phyloP scores from a whole-genome alignment of 805 yeast genomes.

The Metschnikowia kunwiensis region DNA sequence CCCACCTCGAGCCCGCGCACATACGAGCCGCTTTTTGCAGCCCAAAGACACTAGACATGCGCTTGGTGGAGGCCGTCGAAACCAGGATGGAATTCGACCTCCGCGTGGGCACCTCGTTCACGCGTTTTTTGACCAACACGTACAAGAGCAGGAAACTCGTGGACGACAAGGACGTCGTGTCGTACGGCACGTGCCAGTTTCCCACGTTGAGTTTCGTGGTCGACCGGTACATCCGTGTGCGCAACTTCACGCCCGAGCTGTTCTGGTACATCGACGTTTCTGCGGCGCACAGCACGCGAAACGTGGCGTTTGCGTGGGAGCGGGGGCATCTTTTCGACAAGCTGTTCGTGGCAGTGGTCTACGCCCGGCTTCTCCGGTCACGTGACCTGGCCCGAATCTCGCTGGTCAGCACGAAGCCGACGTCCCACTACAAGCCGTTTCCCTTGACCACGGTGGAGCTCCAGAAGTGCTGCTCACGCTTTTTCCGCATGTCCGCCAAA shows the following conservation, averaged over 20 bases:
- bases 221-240: constrained; percentile 77
- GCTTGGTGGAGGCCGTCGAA: constrained; percentile 77
- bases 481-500: constrained; percentile 76
- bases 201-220: constrained; percentile 97
- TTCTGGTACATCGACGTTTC: constrained; percentile 73
- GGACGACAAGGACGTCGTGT: constrained; percentile 44
- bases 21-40: constrained; percentile 68
- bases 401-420: constrained; percentile 55
- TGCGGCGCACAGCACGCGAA: constrained; percentile 38
- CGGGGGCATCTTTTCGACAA: constrained; percentile 73
- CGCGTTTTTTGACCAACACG: constrained; percentile 68
- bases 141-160: constrained; percentile 36
- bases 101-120: constrained; percentile 84
- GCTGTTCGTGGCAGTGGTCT: constrained; percentile 57
- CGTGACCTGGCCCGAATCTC: constrained; percentile 49
- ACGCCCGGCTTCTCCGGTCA: constrained; percentile 58
- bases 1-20: constrained; percentile 80
- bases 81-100: constrained; percentile 86
- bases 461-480: constrained; percentile 79
- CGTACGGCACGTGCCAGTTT: constrained; percentile 94
- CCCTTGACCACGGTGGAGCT: constrained; percentile 94
- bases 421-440: constrained; percentile 75
- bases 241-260: constrained; percentile 66
- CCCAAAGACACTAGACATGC: constrained; percentile 61
- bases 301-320: constrained; percentile 63